Evolutionary conservation across 1,284 basidiomycete genomes (phyloP), one percentile per base, ranked within the genome.

Genomic region (Coniophora puteana): DNA sequence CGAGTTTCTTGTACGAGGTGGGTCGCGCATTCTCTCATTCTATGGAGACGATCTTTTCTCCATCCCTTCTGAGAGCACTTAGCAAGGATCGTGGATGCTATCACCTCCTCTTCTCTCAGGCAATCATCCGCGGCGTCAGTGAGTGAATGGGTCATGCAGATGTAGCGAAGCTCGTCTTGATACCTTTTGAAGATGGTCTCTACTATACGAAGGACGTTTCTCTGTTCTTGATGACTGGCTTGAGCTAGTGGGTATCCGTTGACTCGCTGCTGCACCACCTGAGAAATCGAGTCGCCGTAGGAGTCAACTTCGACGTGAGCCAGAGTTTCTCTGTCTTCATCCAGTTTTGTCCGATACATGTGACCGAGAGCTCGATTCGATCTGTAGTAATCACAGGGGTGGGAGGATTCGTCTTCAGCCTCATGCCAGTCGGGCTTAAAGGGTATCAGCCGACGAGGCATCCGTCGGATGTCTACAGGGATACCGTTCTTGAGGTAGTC

Each of bases 391-490:
- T 84, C 80, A 0, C 69, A 73, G 17, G 68, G 54, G 17, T 74
- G 69, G 16, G 77, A 72, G 11, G 66, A 63, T 5, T 72, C 66
- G 10, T 78, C 72, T 53, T 86, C 83, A 7, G 78, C 76, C 31
- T 75, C 67, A 43, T 83, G 75, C 83, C 83, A 86, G 50, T 86
- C 82, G 1, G 83, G 83, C 50, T 80, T 85, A 52, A 67, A 74
- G 6, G 71, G 69, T 30, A 83, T 79, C 8, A 80, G 62, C 0
- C 64, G 65, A 29, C 41, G 58, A 40, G 59, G 83, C 58, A 61
- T 67, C 48, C 66, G 55, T 36, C 69, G 59, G 14, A 78, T 63
- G 41, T 79, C 63, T 7, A 83, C 78, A 0, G 75, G 69, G 8
- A 71, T 70, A 11, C 83, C 83, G 49, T 80, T 77, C 65, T 79